These are phyloP conservation scores for Euphorbia tirucalli DNA, from an alignment of 345 rosid genomes.

Conservation along the genomic window DNA sequence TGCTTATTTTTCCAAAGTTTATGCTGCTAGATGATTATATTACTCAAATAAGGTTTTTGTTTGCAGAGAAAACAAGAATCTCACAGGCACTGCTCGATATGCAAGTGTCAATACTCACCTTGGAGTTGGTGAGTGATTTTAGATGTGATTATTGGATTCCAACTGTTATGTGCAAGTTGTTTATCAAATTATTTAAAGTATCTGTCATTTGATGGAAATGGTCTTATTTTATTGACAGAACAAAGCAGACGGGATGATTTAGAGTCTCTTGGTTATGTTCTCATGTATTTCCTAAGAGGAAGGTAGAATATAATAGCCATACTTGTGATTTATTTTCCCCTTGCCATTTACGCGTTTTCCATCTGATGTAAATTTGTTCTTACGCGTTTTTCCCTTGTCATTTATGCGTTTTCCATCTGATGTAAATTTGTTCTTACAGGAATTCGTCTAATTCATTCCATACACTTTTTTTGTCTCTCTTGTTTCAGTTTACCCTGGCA, in stretches of 20 bases:
- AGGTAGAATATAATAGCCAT: slow-evolving; percentile 43
- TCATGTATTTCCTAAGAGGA: slow-evolving; percentile 96
- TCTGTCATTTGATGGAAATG: slow-evolving; percentile 9
- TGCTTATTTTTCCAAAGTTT: neutral
- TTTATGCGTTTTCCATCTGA: neutral
- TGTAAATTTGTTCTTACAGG: neutral
- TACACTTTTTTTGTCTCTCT: neutral
- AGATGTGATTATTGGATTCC: neutral
- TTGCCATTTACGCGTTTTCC: neutral
- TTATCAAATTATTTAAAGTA: neutral
- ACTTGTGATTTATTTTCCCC: neutral
- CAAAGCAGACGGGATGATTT: slow-evolving; percentile 99
- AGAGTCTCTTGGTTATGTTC: slow-evolving; percentile 97
- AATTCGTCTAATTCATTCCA: slow-evolving; percentile 17
- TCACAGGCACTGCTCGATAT: slow-evolving; percentile 97
- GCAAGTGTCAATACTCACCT: slow-evolving; percentile 98
- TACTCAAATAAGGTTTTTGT: slow-evolving; percentile 13
- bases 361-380: neutral
- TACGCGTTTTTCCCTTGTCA: neutral
- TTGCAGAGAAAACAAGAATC: slow-evolving; percentile 91
- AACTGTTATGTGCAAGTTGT: neutral
- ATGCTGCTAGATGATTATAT: neutral
- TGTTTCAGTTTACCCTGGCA: slow-evolving; percentile 94
- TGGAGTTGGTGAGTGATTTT: slow-evolving; percentile 72
- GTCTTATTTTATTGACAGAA: slow-evolving; percentile 45